Evolutionary conservation across 306 rosid genomes (phyloP).

Genomic region (Lablab purpureus): DNA sequence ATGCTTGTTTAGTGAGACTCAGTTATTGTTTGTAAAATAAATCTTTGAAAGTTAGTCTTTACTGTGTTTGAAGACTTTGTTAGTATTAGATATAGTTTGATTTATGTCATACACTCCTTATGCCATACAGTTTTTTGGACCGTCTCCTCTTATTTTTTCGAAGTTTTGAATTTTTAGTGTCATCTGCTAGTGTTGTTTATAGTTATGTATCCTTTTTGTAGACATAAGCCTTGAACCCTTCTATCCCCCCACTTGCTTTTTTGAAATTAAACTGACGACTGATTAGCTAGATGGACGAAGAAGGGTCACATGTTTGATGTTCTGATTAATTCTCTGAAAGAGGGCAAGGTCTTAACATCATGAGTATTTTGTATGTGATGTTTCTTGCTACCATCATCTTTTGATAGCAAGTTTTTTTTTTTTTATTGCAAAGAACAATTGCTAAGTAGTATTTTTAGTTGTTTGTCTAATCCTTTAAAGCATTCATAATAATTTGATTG

Average conservation of each 20-base stretch:
- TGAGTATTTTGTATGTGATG: not conserved
- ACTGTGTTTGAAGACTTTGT: not conserved
- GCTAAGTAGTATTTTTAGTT: not conserved
- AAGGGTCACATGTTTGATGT: not conserved
- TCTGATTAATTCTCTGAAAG: not conserved
- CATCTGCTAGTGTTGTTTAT: too few relatives aligned
- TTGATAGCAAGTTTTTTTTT: not conserved
- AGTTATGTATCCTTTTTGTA: not conserved
- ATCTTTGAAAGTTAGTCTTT: too few relatives aligned
- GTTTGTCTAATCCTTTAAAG: not conserved
- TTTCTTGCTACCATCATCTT: not conserved
- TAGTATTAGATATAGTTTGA: not conserved
- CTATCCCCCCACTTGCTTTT: not conserved
- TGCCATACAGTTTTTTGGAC: too few relatives aligned
- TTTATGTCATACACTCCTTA: too few relatives aligned
- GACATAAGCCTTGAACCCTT: not conserved
- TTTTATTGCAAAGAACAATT: not conserved
- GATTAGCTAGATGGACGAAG: not conserved
- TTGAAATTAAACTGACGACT: not conserved
- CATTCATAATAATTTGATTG: slow-evolving; percentile 39
- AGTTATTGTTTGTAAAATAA: too few relatives aligned
- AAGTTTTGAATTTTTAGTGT: too few relatives aligned
- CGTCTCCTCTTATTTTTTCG: not conserved
- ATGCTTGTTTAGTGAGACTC: too few relatives aligned
- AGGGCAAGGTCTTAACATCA: not conserved